phyloP scores from a whole-genome alignment of 73 alveolate species.

The Uronychia setigera region DNA sequence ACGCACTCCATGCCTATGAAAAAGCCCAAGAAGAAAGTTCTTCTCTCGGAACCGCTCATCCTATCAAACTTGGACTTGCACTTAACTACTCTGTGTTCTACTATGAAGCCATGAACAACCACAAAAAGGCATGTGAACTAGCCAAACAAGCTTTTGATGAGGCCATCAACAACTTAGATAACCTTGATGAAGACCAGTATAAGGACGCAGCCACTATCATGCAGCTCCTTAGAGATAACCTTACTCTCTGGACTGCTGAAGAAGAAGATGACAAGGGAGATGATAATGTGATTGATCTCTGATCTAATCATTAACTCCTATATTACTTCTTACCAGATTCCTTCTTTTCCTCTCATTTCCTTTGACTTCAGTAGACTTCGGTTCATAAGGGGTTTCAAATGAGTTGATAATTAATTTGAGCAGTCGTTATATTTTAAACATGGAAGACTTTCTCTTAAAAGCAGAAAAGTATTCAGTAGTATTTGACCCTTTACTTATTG shows the following conservation, averaged over 20 bases:
- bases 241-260: conserved; percentile 60
- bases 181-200: conserved; percentile 60
- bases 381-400: background rate
- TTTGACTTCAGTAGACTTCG: background rate
- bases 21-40: conserved; percentile 15
- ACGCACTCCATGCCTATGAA: conserved; percentile 49
- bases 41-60: conserved; percentile 46
- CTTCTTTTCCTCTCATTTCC: background rate
- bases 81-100: conserved; percentile 63
- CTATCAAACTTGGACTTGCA: conserved; percentile 68
- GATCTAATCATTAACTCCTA: background rate
- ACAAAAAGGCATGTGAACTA: conserved; percentile 75
- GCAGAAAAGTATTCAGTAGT: background rate
- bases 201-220: conserved; percentile 63
- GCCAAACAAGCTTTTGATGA: conserved; percentile 77
- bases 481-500: background rate
- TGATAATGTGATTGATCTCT: background rate
- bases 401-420: too few species aligned
- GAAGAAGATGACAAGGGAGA: conserved; percentile 7
- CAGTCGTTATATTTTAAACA: background rate
- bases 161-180: conserved; percentile 77
- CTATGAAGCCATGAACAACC: conserved; percentile 78
- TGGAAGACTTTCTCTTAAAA: background rate
- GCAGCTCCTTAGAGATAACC: conserved; percentile 62
- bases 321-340: background rate